Conservation (phyloP, 768 basidiomycete species). For the Scleroderma citrinum region DNA sequence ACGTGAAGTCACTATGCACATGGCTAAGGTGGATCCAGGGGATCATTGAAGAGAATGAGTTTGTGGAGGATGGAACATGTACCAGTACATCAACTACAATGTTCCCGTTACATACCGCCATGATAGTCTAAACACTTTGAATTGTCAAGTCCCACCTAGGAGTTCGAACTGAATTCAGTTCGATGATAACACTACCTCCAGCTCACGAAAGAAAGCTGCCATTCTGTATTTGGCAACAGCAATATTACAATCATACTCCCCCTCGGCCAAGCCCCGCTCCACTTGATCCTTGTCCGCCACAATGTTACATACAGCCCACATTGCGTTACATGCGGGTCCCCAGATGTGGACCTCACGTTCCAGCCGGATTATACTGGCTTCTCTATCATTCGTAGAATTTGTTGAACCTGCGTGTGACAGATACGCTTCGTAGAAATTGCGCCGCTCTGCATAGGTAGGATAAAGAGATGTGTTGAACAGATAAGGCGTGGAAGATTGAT, state of each 20-base stretch:
- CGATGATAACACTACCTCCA: too few species aligned
- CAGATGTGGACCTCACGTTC: conserved; percentile 80
- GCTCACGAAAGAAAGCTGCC: conserved; percentile 53
- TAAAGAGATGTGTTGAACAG: conserved; percentile 58
- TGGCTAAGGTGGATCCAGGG: too few species aligned
- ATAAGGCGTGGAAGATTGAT: conserved; percentile 67
- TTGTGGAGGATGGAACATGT: too few species aligned
- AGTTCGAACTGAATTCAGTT: too few species aligned
- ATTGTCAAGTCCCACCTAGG: too few species aligned
- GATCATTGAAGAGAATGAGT: too few species aligned
- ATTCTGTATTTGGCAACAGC: conserved; percentile 70
- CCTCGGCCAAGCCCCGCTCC: conserved; percentile 49
- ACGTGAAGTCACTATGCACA: too few species aligned
- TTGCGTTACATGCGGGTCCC: conserved; percentile 86
- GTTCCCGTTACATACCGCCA: too few species aligned
- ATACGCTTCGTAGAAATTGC: conserved; percentile 84
- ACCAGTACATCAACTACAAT: too few species aligned
- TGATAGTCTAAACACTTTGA: too few species aligned
- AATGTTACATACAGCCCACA: conserved; percentile 95
- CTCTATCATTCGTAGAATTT: conserved; percentile 17
- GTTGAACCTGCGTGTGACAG: conserved; percentile 45
- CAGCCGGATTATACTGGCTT: conserved; percentile 48
- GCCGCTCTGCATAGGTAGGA: conserved; percentile 65
- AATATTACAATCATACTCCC: conserved; percentile 91
- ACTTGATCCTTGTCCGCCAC: conserved; percentile 81